These are phyloP conservation scores for Bassia scoparia DNA, from an alignment of 148 eudicot genomes.

Conservation along the genomic window DNA sequence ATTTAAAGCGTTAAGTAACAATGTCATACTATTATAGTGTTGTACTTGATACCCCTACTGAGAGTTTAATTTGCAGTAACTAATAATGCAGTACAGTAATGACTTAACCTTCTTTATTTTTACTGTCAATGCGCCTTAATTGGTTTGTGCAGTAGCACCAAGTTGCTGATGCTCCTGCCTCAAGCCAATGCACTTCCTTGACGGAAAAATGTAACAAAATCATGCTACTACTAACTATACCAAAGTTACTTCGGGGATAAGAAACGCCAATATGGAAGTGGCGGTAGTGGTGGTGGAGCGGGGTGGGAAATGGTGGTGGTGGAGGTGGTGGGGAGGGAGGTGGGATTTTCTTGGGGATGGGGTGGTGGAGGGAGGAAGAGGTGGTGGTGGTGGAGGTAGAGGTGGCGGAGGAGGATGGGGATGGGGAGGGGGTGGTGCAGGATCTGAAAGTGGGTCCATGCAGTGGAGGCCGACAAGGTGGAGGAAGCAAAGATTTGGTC, in stretches of 20 bases:
- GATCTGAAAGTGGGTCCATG: constrained; percentile 34
- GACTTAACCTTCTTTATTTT: constrained; percentile 4
- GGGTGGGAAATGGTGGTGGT: too few relatives aligned
- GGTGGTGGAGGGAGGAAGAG: constrained; percentile 37
- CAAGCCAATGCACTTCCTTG: constrained; percentile 10
- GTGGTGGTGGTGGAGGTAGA: constrained; percentile 39
- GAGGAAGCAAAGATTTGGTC: constrained; percentile 20
- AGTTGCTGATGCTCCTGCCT: neutral
- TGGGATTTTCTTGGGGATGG: constrained; percentile 34
- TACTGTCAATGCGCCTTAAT: constrained; percentile 9
- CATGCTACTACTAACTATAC: constrained; percentile 8
- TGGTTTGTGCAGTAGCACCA: constrained; percentile 14
- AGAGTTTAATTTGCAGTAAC: neutral
- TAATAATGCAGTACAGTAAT: constrained; percentile 6
- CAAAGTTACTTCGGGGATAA: neutral
- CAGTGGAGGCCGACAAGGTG: constrained; percentile 27
- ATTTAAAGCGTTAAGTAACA: constrained; percentile 10
- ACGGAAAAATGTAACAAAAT: neutral
- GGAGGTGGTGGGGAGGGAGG: constrained; percentile 31
- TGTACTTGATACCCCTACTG: neutral
- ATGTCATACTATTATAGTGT: neutral
- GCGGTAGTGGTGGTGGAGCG: constrained; percentile 15
- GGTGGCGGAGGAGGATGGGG: constrained; percentile 38
- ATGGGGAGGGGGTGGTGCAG: constrained; percentile 35
- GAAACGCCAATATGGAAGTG: neutral